A percentile compares a stretch with the other conserved stretches of the same genome.
These are phyloP conservation scores for Alternaria sp. DNA, from an alignment of 2,329 filamentous ascomycete species.

Conservation along the genomic window DNA sequence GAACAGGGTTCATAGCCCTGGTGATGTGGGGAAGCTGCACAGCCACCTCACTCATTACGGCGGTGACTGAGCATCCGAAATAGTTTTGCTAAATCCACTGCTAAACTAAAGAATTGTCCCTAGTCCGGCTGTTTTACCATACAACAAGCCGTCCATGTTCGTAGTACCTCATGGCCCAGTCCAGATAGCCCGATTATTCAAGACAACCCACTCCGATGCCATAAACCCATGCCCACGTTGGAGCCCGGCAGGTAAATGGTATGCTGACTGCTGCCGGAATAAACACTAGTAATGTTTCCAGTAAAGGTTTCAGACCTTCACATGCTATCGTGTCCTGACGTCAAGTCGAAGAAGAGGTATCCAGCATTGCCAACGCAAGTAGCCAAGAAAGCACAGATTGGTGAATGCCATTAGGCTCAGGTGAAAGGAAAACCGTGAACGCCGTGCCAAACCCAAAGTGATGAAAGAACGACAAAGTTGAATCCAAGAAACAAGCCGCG, in stretches of 20 bases:
- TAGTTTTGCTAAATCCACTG: neutral
- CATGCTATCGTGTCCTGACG: constrained; percentile 8
- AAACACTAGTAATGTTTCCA: constrained; percentile 32
- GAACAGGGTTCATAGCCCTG: neutral
- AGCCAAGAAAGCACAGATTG: neutral
- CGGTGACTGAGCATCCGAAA: neutral
- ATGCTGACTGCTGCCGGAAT: neutral
- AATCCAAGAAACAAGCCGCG: neutral
- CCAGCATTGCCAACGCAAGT: constrained; percentile 9
- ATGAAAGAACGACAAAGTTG: neutral
- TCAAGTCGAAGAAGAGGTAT: constrained; percentile 17
- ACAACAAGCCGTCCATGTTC: neutral
- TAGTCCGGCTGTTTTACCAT: neutral
- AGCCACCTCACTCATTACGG: constrained; percentile 2
- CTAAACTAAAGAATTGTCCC: neutral
- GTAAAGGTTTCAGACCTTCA: constrained; percentile 6
- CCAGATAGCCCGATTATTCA: neutral
- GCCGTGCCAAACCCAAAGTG: neutral
- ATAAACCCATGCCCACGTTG: neutral
- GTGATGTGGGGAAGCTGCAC: constrained; percentile 9
- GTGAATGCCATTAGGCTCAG: neutral
- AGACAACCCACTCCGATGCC: neutral
- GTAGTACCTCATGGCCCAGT: constrained; percentile 6
- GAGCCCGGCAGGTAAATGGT: neutral
- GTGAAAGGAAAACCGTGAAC: neutral